These are phyloP conservation scores for Phytophthora pseudosyringae DNA, from an alignment of 352 stramenopile species.

Conservation along the genomic window DNA sequence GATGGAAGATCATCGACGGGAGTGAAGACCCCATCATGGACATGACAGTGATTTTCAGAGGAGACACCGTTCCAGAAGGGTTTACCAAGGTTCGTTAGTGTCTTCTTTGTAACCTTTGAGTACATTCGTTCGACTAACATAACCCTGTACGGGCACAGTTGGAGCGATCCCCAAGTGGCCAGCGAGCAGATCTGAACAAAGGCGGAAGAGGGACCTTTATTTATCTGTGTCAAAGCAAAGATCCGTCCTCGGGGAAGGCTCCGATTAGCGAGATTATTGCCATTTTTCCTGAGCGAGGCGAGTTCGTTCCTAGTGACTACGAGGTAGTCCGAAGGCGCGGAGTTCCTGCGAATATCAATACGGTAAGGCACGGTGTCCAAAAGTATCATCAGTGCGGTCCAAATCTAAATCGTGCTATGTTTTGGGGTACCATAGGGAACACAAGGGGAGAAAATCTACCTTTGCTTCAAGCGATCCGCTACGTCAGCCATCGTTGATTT, in stretches of 20 bases:
- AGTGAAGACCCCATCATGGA: conserved; percentile 70
- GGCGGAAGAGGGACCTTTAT: conserved; percentile 79
- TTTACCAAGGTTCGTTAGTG: conserved; percentile 70
- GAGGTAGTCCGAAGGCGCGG: conserved; percentile 72
- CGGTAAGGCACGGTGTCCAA: conserved; percentile 36
- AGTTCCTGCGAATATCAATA: conserved; percentile 74
- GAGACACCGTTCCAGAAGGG: conserved; percentile 69
- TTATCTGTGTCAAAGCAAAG: conserved; percentile 74
- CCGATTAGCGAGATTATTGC: conserved; percentile 82
- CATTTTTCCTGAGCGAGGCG: conserved; percentile 79
- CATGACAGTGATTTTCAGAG: conserved; percentile 79
- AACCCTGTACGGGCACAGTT: conserved; percentile 42
- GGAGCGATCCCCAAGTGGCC: conserved; percentile 72
- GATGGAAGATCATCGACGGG: conserved; percentile 57
- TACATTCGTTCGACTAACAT: not conserved
- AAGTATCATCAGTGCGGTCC: not conserved
- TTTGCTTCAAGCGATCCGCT: conserved; percentile 78
- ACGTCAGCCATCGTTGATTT: conserved; percentile 72
- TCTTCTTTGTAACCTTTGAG: not conserved
- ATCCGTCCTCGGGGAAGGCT: conserved; percentile 48
- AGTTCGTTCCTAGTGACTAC: conserved; percentile 81
- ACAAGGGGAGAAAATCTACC: conserved; percentile 81
- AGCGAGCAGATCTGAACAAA: conserved; percentile 84
- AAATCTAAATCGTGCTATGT: not conserved
- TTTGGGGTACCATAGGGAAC: conserved; percentile 51